Evolutionary conservation across 495 filamentous ascomycete genomes (phyloP).

Genomic region (Talaromyces wortmannii): DNA sequence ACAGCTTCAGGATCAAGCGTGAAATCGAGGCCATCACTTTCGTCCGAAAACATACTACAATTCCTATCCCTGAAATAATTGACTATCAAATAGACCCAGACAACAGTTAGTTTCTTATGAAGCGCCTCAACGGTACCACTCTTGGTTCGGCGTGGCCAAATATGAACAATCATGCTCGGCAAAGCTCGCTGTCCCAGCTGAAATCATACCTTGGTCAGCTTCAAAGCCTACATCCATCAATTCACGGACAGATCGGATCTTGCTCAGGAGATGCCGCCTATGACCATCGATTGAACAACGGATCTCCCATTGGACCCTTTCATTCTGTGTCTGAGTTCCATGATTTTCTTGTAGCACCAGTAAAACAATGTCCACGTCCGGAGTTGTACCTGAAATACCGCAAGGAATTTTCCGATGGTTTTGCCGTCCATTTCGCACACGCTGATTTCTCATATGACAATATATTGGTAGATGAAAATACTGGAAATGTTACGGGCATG

Average conservation of each 20-base stretch:
- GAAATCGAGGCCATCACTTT: constrained; percentile 1
- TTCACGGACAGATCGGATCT: not conserved
- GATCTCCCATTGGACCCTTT: not conserved
- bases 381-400: not conserved
- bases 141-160: constrained; percentile 1
- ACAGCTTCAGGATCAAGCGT: not conserved
- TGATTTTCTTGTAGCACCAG: not conserved
- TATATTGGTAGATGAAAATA: not conserved
- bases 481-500: not conserved
- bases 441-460: not conserved
- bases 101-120: constrained; percentile 2
- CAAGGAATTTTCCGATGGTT: not conserved
- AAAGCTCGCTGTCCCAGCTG: not conserved
- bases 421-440: not conserved
- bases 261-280: not conserved
- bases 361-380: not conserved
- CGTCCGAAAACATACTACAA: constrained; percentile 1
- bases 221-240: constrained; percentile 1
- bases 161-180: not conserved
- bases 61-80: not conserved
- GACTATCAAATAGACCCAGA: not conserved
- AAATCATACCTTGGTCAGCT: not conserved
- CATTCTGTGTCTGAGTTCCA: not conserved
- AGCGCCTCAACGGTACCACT: not conserved
- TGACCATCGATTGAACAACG: constrained; percentile 1